Conservation (phyloP, 2,329 filamentous ascomycete genomes). For the Talaromyces pinophilus region DNA sequence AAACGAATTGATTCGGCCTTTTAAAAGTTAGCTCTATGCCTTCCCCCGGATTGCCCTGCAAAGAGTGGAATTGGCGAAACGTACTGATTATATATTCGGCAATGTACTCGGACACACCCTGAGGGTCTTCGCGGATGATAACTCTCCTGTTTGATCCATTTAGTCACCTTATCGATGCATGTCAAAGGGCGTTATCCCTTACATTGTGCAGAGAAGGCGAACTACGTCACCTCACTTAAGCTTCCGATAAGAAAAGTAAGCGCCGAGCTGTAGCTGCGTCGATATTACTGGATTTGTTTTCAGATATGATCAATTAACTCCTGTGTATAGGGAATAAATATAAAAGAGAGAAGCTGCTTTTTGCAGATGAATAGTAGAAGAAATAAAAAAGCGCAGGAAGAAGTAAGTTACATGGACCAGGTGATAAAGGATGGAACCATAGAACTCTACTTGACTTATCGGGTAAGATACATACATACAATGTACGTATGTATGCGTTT, state of each 20-base stretch:
- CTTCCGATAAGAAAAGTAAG: conserved; percentile 15
- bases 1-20: conserved; percentile 76
- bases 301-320: not conserved
- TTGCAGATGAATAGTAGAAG: not conserved
- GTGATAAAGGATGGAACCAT: conserved; percentile 14
- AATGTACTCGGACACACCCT: conserved; percentile 70
- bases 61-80: conserved; percentile 26
- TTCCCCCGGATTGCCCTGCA: not conserved
- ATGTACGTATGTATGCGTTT: not conserved
- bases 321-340: not conserved
- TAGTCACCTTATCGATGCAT: not conserved
- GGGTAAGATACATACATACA: conserved; percentile 10
- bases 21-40: not conserved
- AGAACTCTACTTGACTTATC: not conserved
- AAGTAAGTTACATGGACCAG: conserved; percentile 19
- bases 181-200: conserved; percentile 5
- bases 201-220: conserved; percentile 21
- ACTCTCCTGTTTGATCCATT: conserved; percentile 63
- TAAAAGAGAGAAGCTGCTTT: not conserved
- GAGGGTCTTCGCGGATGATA: conserved; percentile 74
- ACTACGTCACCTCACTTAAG: conserved; percentile 21
- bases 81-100: conserved; percentile 76
- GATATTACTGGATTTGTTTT: not conserved
- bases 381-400: conserved; percentile 10
- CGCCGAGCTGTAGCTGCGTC: not conserved